Conservation (phyloP, 805 yeast genomes). For the Zygotorulaspora florentina region DNA sequence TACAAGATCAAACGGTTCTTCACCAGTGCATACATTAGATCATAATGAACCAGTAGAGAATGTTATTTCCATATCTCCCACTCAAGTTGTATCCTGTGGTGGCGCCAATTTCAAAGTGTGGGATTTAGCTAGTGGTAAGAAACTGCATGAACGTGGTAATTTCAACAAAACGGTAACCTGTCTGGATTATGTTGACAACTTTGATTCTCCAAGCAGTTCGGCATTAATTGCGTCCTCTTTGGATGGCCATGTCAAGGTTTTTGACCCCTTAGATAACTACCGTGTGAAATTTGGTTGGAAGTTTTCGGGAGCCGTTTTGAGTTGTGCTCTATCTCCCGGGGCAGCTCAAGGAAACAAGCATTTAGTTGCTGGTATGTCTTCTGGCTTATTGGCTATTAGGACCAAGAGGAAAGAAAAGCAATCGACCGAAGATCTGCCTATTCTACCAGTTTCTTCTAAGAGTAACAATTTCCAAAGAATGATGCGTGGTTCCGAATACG, state of each 20-base stretch:
- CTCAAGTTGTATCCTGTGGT: constrained; percentile 68
- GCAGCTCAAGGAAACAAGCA: constrained; percentile 52
- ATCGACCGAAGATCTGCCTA: constrained; percentile 1
- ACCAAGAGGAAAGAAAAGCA: constrained; percentile 67
- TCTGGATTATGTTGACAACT: constrained; percentile 38
- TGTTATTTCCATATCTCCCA: constrained; percentile 70
- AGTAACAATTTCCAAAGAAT: constrained; percentile 69
- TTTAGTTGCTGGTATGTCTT: constrained; percentile 84
- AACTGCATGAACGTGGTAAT: constrained; percentile 67
- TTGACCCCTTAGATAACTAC: constrained; percentile 75
- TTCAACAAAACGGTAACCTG: constrained; percentile 94
- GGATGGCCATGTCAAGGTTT: constrained; percentile 96
- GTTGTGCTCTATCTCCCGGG: constrained; percentile 83
- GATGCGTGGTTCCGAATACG: constrained; percentile 87
- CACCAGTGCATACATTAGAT: constrained; percentile 59
- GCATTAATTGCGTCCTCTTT: constrained; percentile 86
- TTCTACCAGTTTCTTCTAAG: constrained; percentile 14
- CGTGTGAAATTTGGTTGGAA: constrained; percentile 96
- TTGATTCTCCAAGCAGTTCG: constrained; percentile 32
- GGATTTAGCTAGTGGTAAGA: constrained; percentile 78
- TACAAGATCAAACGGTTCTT: constrained; percentile 50
- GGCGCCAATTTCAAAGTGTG: constrained; percentile 82
- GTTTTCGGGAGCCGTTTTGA: constrained; percentile 87
- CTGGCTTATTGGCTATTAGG: constrained; percentile 84
- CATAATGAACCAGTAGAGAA: constrained; percentile 85